These are phyloP conservation scores for Sedum album DNA, from an alignment of 164 flowering plant genomes.

Conservation along the genomic window DNA sequence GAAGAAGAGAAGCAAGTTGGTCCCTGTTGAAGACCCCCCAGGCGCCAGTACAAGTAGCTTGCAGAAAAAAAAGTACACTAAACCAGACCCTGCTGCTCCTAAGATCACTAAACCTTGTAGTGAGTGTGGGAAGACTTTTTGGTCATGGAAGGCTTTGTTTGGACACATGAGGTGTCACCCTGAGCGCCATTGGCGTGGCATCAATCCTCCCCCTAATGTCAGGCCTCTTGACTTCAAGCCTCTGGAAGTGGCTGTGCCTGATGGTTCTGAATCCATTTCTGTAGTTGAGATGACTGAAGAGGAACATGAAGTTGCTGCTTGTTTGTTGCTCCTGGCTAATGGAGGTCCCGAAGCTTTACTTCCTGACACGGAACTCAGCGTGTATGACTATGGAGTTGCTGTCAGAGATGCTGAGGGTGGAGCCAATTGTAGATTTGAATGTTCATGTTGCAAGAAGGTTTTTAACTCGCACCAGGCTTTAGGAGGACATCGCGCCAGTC, in stretches of 20 bases:
- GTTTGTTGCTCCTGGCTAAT: conserved; percentile 1
- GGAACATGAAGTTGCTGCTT: conserved; percentile 5
- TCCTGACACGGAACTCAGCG: not conserved
- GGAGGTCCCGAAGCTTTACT: not conserved
- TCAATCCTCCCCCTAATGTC: not conserved
- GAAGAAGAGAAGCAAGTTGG: not conserved
- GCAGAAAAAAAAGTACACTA: not conserved
- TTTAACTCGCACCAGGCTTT: conserved; percentile 76
- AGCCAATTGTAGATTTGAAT: conserved; percentile 37
- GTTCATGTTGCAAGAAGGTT: conserved; percentile 83
- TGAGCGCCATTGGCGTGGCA: not conserved
- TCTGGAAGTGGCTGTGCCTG: not conserved
- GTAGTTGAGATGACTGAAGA: conserved; percentile 5
- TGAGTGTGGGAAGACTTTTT: conserved; percentile 81
- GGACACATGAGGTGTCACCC: conserved; percentile 61
- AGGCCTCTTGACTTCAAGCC: not conserved
- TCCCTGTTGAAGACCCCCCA: not conserved
- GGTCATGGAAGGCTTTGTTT: conserved; percentile 85
- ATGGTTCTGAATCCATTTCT: not conserved
- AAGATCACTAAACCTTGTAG: conserved; percentile 25
- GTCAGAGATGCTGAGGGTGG: conserved; percentile 8
- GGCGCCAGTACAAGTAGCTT: not conserved
- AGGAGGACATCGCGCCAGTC: conserved; percentile 84
- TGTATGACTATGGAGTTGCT: conserved; percentile 2
- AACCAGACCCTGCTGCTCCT: not conserved